A percentile compares a stretch with the other conserved stretches of the same genome.
Conservation (phyloP, 1,139 yeast genomes). For the Scheffersomyces stambukii region DNA sequence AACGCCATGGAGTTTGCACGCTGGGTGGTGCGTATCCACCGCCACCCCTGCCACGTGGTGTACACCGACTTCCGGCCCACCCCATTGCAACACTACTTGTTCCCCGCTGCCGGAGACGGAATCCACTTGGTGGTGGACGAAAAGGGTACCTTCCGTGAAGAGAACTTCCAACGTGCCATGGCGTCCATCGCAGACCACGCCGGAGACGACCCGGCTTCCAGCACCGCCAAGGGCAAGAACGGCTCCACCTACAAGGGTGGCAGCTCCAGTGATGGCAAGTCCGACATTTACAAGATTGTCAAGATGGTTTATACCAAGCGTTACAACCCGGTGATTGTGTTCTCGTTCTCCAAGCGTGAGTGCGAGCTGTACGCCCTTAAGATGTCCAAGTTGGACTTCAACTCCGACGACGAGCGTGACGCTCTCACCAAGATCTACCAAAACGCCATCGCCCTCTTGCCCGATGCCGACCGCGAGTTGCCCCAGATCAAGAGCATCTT, state of each 20-base stretch:
- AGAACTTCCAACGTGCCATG: conserved; percentile 98
- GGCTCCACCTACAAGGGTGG: conserved; percentile 92
- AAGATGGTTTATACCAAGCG: conserved; percentile 96
- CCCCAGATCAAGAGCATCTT: conserved; percentile 92
- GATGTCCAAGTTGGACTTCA: conserved; percentile 92
- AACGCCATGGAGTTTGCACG: conserved; percentile 98
- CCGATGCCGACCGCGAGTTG: conserved; percentile 85
- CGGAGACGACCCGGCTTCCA: conserved; percentile 80
- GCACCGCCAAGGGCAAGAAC: conserved; percentile 60
- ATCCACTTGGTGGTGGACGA: conserved; percentile 97
- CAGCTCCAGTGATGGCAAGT: conserved; percentile 71
- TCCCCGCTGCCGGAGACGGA: conserved; percentile 97
- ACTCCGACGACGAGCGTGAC: conserved; percentile 86
- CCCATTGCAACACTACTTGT: conserved; percentile 92
- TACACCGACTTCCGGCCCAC: conserved; percentile 99
- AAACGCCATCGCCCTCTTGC: conserved; percentile 81
- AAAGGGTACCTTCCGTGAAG: conserved; percentile 93
- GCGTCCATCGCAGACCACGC: conserved; percentile 76
- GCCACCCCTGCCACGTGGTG: conserved; percentile 97
- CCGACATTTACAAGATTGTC: conserved; percentile 94
- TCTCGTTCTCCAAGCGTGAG: conserved; percentile 93
- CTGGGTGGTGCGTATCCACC: conserved; percentile 94
- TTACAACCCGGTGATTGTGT: conserved; percentile 96
- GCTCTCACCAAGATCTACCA: conserved; percentile 83
- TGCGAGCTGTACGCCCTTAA: conserved; percentile 92